Percentiles rank a stretch among this genome's conserved stretches.
phyloP scores from a whole-genome alignment of 768 basidiomycete species.

The Amanita pallidorosea region DNA sequence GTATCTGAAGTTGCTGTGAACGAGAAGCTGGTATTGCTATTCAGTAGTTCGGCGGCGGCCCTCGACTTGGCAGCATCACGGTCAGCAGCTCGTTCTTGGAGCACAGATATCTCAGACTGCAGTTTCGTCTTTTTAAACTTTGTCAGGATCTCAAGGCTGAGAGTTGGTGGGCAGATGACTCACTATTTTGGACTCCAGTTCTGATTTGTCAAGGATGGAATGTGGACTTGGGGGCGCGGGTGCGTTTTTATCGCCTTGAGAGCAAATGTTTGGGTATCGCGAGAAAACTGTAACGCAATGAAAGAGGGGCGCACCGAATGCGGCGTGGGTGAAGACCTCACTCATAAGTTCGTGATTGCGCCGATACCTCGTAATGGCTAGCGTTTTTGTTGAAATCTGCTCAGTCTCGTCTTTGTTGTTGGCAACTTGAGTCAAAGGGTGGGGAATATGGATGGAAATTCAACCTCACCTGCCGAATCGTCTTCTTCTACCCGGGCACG shows the following conservation, averaged over 20 bases:
- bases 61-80: constrained; percentile 18
- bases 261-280: not conserved
- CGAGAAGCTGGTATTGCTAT: constrained; percentile 6
- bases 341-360: constrained; percentile 83
- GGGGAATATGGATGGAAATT: too few relatives aligned
- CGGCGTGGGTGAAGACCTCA: constrained; percentile 67
- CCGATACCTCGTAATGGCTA: constrained; percentile 62
- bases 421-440: not conserved
- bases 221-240: constrained; percentile 34
- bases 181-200: constrained; percentile 48
- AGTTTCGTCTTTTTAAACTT: constrained; percentile 37
- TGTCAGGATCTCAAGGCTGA: not conserved
- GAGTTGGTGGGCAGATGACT: constrained; percentile 12
- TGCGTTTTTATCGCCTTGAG: constrained; percentile 29
- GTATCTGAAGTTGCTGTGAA: constrained; percentile 11
- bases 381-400: constrained; percentile 58
- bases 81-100: constrained; percentile 39
- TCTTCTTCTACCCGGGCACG: constrained; percentile 39
- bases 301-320: constrained; percentile 34
- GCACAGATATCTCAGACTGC: constrained; percentile 43
- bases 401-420: constrained; percentile 46
- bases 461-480: constrained; percentile 48
- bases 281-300: not conserved
- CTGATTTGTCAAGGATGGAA: constrained; percentile 47
- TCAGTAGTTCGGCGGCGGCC: not conserved